A percentile compares a stretch with the other conserved stretches of the same genome.
These are phyloP conservation scores for Trametes gibbosa DNA, from an alignment of 768 basidiomycete genomes.

Conservation along the genomic window DNA sequence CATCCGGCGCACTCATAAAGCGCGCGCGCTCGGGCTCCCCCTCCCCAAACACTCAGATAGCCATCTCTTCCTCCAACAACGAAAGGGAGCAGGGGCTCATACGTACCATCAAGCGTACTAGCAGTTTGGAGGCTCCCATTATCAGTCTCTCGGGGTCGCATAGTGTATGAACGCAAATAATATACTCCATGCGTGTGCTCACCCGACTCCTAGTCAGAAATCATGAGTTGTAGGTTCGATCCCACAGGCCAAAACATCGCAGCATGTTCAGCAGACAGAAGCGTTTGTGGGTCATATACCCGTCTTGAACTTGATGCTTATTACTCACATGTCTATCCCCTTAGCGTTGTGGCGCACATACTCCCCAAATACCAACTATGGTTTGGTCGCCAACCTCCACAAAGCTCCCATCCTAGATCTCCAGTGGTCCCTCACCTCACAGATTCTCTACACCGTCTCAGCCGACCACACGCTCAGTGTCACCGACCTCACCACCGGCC, in stretches of 20 bases:
- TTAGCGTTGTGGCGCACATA: slow-evolving; percentile 90
- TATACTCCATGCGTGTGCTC: neutral
- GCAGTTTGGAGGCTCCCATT: slow-evolving; percentile 90
- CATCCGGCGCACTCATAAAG: slow-evolving; percentile 58
- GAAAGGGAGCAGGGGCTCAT: slow-evolving; percentile 77
- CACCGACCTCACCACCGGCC: slow-evolving; percentile 80
- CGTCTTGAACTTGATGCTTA: too few relatives aligned
- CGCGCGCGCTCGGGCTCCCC: slow-evolving; percentile 50
- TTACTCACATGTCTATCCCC: neutral
- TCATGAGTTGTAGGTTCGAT: slow-evolving; percentile 89
- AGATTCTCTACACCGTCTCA: slow-evolving; percentile 75
- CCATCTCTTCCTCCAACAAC: slow-evolving; percentile 72
- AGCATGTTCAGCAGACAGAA: slow-evolving; percentile 86
- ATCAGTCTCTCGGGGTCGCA: slow-evolving; percentile 87
- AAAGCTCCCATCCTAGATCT: slow-evolving; percentile 93
- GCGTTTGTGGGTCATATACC: slow-evolving; percentile 68
- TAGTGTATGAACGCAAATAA: slow-evolving; percentile 44
- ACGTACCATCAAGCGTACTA: slow-evolving; percentile 87
- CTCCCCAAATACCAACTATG: slow-evolving; percentile 91
- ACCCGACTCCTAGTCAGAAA: slow-evolving; percentile 59
- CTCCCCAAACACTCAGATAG: slow-evolving; percentile 59
- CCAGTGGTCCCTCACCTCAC: slow-evolving; percentile 79
- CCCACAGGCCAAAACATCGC: slow-evolving; percentile 93
- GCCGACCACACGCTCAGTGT: slow-evolving; percentile 84
- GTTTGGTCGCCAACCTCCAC: slow-evolving; percentile 73